Evolutionary conservation across 75 land plant species (phyloP), one percentile per base, ranked within the genome.

Genomic region (Adiantum capillusveneris): DNA sequence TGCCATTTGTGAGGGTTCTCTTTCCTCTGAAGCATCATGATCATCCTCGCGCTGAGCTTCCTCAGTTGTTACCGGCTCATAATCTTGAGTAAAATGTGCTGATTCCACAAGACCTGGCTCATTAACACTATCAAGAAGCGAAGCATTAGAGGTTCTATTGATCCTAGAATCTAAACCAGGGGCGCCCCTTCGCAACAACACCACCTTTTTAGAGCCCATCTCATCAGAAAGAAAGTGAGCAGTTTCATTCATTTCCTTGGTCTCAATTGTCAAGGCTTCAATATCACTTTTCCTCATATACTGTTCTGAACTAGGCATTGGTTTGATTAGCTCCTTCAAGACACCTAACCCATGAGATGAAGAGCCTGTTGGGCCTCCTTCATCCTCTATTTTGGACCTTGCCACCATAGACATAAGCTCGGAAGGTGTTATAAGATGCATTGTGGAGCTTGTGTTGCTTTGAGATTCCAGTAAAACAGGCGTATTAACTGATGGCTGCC

Each of bases 351-450:
- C 73, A 52, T 79, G 54, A 16, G 84, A 73, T 7, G 75, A 61
- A 55, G 48, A 16, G 12, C 29, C 44, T 27, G 54, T 1, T 2
- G 20, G 22, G 11, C 50, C 42, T 27, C 50, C 39, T 26, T 50
- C 54, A 22, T 25, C 51, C 30, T 73, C 76, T n/a, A 49, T 34
- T 46, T 59, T 73, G 22, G 75, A 59, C 14, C 70, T 45, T 53
- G 57, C 67, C 41, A 84, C 80, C 60, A 71, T 75, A 24, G 70
- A 68, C 62, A 94, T 62, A 26, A 95, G 79, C 72, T 95, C 93
- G 30, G 82, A 84, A 21, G 99, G 99, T 52, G 97, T 95, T 29
- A 95, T 67, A 29, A 95, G 65, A 63, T 90, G 99, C 7, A 75
- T 80, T 31, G 82, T 76, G 2, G 22, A 21, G 36, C 68, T 61